Percentiles rank a stretch among this genome's conserved stretches.
Evolutionary conservation across 306 rosid genomes (phyloP).

Genomic region (Cicer cuneatum): DNA sequence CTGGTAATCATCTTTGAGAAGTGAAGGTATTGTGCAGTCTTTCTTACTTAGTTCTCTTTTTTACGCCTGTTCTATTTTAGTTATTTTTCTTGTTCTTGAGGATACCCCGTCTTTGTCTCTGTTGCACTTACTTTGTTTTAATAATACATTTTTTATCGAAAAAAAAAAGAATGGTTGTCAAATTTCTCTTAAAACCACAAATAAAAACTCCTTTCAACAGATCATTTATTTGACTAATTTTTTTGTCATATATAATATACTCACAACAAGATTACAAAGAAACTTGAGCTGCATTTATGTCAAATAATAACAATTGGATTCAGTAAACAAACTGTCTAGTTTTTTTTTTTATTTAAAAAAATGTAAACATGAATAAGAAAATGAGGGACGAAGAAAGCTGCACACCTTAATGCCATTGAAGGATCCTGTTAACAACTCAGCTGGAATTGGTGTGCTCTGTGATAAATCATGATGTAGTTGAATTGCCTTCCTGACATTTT

Average conservation of each 20-base stretch:
- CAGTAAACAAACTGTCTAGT: constrained; percentile 1
- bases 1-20: neutral
- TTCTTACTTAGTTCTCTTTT: neutral
- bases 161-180: constrained; percentile 2
- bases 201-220: constrained; percentile 7
- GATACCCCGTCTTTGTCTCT: neutral
- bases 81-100: constrained; percentile 1
- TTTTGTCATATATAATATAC: neutral
- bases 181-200: constrained; percentile 4
- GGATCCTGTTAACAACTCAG: constrained; percentile 78
- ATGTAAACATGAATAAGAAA: constrained; percentile 20
- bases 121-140: constrained; percentile 11
- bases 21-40: neutral
- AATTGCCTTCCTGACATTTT: constrained; percentile 68
- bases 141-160: neutral
- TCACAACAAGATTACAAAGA: constrained; percentile 4
- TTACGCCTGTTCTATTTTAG: neutral
- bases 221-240: neutral
- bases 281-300: neutral
- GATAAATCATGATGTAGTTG: constrained; percentile 70
- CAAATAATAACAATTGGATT: constrained; percentile 9
- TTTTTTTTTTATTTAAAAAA: neutral
- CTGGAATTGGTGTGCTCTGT: constrained; percentile 55
- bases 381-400: constrained; percentile 27
- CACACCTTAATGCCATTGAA: constrained; percentile 77